phyloP scores from a whole-genome alignment of 1,284 basidiomycete species.

The Pseudomicrostroma phylloplanum region DNA sequence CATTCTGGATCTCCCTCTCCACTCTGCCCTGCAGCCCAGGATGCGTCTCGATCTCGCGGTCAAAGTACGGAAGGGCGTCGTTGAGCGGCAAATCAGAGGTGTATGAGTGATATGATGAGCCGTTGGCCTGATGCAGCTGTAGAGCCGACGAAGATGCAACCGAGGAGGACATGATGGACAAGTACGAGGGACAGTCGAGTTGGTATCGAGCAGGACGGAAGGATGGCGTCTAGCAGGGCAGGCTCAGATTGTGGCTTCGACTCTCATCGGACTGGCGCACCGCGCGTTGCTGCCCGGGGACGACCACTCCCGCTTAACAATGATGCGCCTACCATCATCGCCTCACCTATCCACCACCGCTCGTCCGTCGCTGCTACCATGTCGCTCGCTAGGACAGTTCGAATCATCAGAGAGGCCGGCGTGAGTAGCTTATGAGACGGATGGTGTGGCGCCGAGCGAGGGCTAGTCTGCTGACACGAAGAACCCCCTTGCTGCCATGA shows the following conservation, averaged over 20 bases:
- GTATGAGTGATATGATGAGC: not conserved
- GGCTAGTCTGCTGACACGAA: no score
- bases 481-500: not conserved
- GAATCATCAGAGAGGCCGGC: conserved; percentile 41
- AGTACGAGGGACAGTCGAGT: not conserved
- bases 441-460: not conserved
- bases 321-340: no score
- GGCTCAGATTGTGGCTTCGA: no score
- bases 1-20: conserved; percentile 64
- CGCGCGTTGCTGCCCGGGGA: no score
- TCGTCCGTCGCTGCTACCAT: conserved; percentile 14
- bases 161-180: not conserved
- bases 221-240: no score
- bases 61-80: conserved; percentile 88
- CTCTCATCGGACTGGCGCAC: no score
- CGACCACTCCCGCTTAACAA: no score
- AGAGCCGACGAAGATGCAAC: not conserved
- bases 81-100: not conserved
- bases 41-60: conserved; percentile 77
- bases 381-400: conserved; percentile 45
- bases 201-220: no score
- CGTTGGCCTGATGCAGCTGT: not conserved
- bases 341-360: no score
- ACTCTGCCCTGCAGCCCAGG: conserved; percentile 68
- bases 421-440: not conserved